These are phyloP conservation scores for Ogataea chonburiensis DNA, from an alignment of 805 yeast genomes.

Conservation along the genomic window DNA sequence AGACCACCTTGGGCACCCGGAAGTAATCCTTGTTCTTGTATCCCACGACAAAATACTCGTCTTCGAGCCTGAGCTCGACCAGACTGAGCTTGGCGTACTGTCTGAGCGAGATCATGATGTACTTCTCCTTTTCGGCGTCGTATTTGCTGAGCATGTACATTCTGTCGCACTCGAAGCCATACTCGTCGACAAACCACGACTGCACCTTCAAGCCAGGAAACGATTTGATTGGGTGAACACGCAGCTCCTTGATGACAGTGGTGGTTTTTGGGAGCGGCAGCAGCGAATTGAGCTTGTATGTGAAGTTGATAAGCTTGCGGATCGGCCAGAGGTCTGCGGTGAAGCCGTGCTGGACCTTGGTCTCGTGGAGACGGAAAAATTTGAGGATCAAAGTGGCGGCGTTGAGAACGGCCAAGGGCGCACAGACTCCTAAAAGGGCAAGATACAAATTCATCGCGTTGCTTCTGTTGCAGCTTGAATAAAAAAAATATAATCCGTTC, in stretches of 20 bases:
- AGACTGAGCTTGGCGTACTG: constrained; percentile 22
- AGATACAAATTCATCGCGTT: too few relatives aligned
- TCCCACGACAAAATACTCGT: constrained; percentile 15
- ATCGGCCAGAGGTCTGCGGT: constrained; percentile 3
- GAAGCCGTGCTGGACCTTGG: constrained; percentile 17
- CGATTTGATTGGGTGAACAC: constrained; percentile 29
- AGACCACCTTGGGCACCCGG: constrained; percentile 18
- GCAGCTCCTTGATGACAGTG: constrained; percentile 13
- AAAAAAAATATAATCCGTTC: too few relatives aligned
- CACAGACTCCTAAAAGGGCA: background rate
- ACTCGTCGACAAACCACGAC: constrained; percentile 23
- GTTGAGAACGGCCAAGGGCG: constrained; percentile 3
- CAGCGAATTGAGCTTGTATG: constrained; percentile 15
- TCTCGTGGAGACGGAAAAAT: constrained; percentile 13
- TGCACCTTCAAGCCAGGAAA: constrained; percentile 24
- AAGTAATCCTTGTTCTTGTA: constrained; percentile 13
- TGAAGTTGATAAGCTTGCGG: constrained; percentile 10
- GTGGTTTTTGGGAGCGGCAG: constrained; percentile 7
- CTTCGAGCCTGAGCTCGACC: constrained; percentile 10
- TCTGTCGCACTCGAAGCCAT: constrained; percentile 28
- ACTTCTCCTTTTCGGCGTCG: constrained; percentile 13
- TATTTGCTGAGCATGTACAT: constrained; percentile 30
- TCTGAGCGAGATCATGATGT: constrained; percentile 23
- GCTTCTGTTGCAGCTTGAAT: too few relatives aligned
- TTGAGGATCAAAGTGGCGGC: constrained; percentile 5